Evolutionary conservation across 768 basidiomycete genomes (phyloP).

Genomic region (Steccherinum ochraceum): DNA sequence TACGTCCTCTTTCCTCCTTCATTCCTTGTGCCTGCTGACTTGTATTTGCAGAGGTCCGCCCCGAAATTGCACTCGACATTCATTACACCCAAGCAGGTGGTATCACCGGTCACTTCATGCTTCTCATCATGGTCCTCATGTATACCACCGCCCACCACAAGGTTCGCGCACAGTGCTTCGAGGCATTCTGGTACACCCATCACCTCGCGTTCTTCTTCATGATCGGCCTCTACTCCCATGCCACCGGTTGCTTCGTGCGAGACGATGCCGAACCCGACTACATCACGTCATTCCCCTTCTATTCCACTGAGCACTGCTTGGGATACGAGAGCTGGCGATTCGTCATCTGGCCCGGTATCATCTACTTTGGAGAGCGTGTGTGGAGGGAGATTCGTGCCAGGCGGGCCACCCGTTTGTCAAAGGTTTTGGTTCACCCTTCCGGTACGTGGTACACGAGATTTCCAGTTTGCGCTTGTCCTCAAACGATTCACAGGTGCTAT

Average conservation of each 20-base stretch:
- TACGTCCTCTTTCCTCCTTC: conserved; percentile 30
- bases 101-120: conserved; percentile 95
- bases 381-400: conserved; percentile 81
- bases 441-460: conserved; percentile 37
- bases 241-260: conserved; percentile 93
- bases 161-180: conserved; percentile 85
- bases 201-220: conserved; percentile 94
- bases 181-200: conserved; percentile 97
- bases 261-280: conserved; percentile 72
- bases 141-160: conserved; percentile 88
- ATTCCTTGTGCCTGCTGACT: background rate
- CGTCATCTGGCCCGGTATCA: conserved; percentile 86
- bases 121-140: conserved; percentile 89
- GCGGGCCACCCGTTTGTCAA: conserved; percentile 69
- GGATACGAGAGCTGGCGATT: conserved; percentile 90
- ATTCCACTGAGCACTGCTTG: conserved; percentile 79
- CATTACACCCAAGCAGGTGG: conserved; percentile 87
- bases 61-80: conserved; percentile 70
- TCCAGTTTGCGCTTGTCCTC: conserved; percentile 4
- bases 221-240: conserved; percentile 84
- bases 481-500: conserved; percentile 56
- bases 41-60: conserved; percentile 61
- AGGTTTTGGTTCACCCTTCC: conserved; percentile 85
- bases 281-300: conserved; percentile 75
- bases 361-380: conserved; percentile 85